Evolutionary conservation across 441 rosid species (phyloP).

Genomic region (Melastoma candidum): DNA sequence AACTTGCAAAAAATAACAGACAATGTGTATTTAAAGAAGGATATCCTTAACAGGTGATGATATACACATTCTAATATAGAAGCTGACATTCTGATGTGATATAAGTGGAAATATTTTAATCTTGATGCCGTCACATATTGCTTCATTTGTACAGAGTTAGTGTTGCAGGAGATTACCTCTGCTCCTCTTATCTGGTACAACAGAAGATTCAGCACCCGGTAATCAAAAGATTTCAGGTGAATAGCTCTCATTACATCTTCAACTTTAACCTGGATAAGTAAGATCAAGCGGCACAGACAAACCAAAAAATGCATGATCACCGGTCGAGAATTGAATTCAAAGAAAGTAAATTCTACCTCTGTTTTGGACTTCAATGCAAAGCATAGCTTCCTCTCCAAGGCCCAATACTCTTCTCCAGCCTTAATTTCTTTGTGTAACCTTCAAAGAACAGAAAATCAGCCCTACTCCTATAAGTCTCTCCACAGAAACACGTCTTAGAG

Average conservation of each 20-base stretch:
- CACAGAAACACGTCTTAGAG: conserved; percentile 3
- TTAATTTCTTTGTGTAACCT: conserved; percentile 63
- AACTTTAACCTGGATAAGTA: conserved; percentile 30
- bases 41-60: not conserved
- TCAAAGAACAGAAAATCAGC: conserved; percentile 11
- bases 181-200: conserved; percentile 65
- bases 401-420: conserved; percentile 76
- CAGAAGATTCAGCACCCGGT: conserved; percentile 74
- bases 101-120: no score
- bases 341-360: conserved; percentile 27
- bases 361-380: conserved; percentile 36
- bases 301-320: not conserved
- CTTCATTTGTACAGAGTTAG: conserved; percentile 1
- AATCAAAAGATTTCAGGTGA: conserved; percentile 79
- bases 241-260: conserved; percentile 73
- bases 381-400: conserved; percentile 81
- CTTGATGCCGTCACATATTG: no score
- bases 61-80: no score
- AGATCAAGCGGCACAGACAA: not conserved
- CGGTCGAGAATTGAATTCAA: conserved; percentile 1
- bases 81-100: no score
- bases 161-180: conserved; percentile 32
- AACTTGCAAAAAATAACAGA: not conserved
- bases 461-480: conserved; percentile 1
- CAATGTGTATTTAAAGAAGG: not conserved